Evolutionary conservation across 2,329 filamentous ascomycete species (phyloP).

Genomic region (Colletotrichum cuscutae): DNA sequence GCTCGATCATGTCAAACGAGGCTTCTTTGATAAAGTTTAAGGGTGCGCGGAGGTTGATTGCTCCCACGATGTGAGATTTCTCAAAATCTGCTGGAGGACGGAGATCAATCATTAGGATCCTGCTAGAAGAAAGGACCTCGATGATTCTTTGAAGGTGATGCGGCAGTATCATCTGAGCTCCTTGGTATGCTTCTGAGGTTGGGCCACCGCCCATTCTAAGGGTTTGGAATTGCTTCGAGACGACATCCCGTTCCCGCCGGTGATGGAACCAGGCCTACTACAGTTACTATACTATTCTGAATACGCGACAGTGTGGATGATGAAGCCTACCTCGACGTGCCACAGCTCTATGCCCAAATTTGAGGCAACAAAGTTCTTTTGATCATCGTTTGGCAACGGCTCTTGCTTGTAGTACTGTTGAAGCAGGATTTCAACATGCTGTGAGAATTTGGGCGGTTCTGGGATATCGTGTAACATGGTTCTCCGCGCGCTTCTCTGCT

Average conservation of each 20-base stretch:
- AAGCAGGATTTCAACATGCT: constrained; percentile 60
- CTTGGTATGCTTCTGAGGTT: constrained; percentile 43
- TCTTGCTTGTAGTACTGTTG: constrained; percentile 64
- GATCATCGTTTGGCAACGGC: constrained; percentile 58
- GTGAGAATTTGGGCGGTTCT: constrained; percentile 57
- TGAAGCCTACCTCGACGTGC: constrained; percentile 57
- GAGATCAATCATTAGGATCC: constrained; percentile 61
- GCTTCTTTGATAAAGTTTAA: constrained; percentile 59
- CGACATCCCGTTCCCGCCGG: constrained; percentile 59
- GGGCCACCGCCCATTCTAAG: constrained; percentile 51
- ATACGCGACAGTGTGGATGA: too few species aligned
- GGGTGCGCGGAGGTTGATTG: constrained; percentile 63
- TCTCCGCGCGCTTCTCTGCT: constrained; percentile 52
- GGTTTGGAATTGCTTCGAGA: constrained; percentile 55
- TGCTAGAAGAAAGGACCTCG: constrained; percentile 58
- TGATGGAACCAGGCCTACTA: constrained; percentile 63
- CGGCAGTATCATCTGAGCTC: constrained; percentile 60
- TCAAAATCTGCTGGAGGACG: constrained; percentile 58
- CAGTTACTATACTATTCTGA: constrained; percentile 13
- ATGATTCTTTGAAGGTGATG: constrained; percentile 61
- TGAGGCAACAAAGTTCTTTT: constrained; percentile 64
- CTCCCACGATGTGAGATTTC: constrained; percentile 61
- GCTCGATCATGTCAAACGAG: constrained; percentile 61
- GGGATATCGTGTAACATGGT: constrained; percentile 52
- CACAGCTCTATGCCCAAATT: constrained; percentile 62